These are phyloP conservation scores for Musa troglodytarum DNA, from an alignment of 176 grass and related monocot genomes.

Conservation along the genomic window DNA sequence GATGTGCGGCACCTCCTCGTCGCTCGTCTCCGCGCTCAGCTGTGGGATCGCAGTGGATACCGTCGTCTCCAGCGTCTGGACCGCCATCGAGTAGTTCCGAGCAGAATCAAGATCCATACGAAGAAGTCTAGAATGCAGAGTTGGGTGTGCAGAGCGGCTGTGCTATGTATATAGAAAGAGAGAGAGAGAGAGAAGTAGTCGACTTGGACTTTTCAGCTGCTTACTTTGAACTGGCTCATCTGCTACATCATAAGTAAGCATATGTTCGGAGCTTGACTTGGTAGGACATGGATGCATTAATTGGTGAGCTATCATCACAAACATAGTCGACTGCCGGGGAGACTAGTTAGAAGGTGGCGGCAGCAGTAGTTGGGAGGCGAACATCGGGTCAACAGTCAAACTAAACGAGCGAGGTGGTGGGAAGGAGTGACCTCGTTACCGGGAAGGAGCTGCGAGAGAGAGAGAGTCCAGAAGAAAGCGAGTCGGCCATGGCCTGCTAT, in stretches of 20 bases:
- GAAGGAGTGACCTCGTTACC: background rate
- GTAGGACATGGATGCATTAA: no score
- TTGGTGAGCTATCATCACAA: background rate
- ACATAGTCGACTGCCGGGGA: background rate
- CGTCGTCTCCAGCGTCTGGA: background rate
- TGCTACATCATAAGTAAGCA: background rate
- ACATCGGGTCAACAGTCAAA: background rate
- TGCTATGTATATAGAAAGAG: background rate
- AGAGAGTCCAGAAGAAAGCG: background rate
- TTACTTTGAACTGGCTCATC: background rate
- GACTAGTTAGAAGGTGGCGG: background rate
- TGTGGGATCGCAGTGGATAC: background rate
- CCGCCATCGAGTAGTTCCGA: background rate
- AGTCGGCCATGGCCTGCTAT: background rate
- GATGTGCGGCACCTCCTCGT: conserved; percentile 49
- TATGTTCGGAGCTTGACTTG: background rate
- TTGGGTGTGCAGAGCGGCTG: background rate
- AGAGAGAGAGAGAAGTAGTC: background rate
- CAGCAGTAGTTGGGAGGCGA: background rate
- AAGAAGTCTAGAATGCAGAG: background rate
- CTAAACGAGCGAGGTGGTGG: background rate
- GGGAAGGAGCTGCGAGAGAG: background rate
- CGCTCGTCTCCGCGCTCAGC: conserved; percentile 5
- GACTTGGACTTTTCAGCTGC: background rate
- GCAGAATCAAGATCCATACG: background rate